Conservation (phyloP, 495 filamentous ascomycete species). For the Hypoxylon crocopeplum region DNA sequence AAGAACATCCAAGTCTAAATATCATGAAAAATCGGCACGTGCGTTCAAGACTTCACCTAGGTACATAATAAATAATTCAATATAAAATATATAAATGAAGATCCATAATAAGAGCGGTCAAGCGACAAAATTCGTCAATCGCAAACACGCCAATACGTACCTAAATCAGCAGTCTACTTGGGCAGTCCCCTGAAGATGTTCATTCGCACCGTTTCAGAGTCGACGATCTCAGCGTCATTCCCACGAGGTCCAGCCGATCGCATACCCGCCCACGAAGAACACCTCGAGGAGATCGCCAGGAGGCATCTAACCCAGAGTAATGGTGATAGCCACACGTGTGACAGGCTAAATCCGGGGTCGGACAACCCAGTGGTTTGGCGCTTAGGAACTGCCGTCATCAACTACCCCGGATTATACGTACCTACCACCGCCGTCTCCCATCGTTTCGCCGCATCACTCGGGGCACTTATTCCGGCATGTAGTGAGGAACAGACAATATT, state of each 20-base stretch:
- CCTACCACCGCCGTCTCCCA: no score
- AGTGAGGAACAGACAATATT: no score
- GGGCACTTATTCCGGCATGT: no score
- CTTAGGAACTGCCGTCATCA: neutral
- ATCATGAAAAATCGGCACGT: no score
- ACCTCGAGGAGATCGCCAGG: constrained; percentile 13
- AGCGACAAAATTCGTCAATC: no score
- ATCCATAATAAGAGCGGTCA: neutral
- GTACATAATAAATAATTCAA: no score
- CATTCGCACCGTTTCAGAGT: constrained; percentile 30
- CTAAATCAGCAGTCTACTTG: no score
- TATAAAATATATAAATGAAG: neutral
- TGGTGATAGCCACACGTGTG: constrained; percentile 2
- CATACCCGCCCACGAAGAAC: neutral
- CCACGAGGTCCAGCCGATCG: constrained; percentile 15
- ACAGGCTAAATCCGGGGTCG: constrained; percentile 10
- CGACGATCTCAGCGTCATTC: constrained; percentile 34
- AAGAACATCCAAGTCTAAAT: no score
- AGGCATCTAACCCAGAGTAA: neutral
- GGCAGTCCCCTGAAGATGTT: no score
- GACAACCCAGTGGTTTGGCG: neutral
- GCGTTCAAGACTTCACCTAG: no score
- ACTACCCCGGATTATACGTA: constrained; percentile 16
- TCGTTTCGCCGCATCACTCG: no score
- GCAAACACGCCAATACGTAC: no score